phyloP scores from a whole-genome alignment of 768 basidiomycete genomes.

The Boletus edulis region DNA sequence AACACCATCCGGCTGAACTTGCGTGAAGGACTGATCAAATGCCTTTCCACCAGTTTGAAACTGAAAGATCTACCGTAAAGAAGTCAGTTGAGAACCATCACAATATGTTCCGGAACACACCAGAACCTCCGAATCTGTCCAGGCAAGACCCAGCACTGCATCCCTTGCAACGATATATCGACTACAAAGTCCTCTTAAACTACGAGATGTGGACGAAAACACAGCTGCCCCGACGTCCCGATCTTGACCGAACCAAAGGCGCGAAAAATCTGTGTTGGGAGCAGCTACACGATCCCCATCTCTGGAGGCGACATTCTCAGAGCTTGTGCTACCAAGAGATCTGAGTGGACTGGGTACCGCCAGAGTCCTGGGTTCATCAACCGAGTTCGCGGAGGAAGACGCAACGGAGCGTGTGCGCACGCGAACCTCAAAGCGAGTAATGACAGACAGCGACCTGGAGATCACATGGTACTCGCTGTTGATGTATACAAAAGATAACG shows the following conservation, averaged over 20 bases:
- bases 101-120: slow-evolving; percentile 10
- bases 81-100: not conserved
- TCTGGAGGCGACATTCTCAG: slow-evolving; percentile 38
- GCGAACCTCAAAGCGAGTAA: slow-evolving; percentile 19
- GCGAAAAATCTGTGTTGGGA: slow-evolving; percentile 21
- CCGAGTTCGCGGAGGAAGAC: slow-evolving; percentile 20
- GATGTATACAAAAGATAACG: slow-evolving; percentile 36
- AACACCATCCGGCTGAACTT: slow-evolving; percentile 18
- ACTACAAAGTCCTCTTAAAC: slow-evolving; percentile 17
- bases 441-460: slow-evolving; percentile 38
- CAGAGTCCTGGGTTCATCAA: slow-evolving; percentile 31
- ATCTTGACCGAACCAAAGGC: slow-evolving; percentile 26
- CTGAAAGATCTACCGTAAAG: slow-evolving; percentile 18
- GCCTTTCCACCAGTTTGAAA: slow-evolving; percentile 6
- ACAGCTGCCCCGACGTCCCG: slow-evolving; percentile 14
- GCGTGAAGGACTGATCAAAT: slow-evolving; percentile 2
- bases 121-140: slow-evolving; percentile 41
- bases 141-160: slow-evolving; percentile 41
- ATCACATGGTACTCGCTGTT: slow-evolving; percentile 44
- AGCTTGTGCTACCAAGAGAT: slow-evolving; percentile 45
- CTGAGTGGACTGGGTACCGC: slow-evolving; percentile 68
- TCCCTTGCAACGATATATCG: slow-evolving; percentile 23
- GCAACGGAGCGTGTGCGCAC: slow-evolving; percentile 12
- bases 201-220: slow-evolving; percentile 12
- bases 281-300: slow-evolving; percentile 28